These are phyloP conservation scores for Candida neerlandica DNA, from an alignment of 1,139 yeast genomes.

Conservation along the genomic window DNA sequence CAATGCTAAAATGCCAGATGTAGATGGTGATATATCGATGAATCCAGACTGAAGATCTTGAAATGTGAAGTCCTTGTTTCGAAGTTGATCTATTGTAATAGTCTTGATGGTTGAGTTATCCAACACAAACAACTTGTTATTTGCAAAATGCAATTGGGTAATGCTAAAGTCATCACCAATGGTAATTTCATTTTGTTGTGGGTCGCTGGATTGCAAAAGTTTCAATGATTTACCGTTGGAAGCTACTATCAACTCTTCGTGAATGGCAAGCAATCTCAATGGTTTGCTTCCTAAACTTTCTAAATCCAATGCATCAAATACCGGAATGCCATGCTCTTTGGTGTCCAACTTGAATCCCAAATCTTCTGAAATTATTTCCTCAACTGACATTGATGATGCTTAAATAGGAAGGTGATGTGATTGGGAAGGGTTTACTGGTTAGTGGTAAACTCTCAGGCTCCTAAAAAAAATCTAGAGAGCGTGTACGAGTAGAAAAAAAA, in stretches of 20 bases:
- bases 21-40: constrained; percentile 10
- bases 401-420: too few species aligned
- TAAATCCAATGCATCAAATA: constrained; percentile 33
- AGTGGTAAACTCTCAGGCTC: background rate
- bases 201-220: constrained; percentile 14
- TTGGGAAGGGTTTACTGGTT: too few species aligned
- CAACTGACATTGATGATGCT: constrained; percentile 16
- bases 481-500: too few species aligned
- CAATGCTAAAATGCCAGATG: constrained; percentile 9
- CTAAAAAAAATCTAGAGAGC: too few species aligned
- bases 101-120: constrained; percentile 15
- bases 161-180: constrained; percentile 15
- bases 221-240: constrained; percentile 30
- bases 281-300: constrained; percentile 18
- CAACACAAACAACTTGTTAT: constrained; percentile 25
- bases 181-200: constrained; percentile 6
- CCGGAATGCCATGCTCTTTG: constrained; percentile 27
- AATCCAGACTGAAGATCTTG: constrained; percentile 1
- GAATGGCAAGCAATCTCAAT: constrained; percentile 33
- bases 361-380: constrained; percentile 38
- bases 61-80: constrained; percentile 11
- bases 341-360: constrained; percentile 40
- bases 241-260: constrained; percentile 31
- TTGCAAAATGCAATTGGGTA: constrained; percentile 32
- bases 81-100: constrained; percentile 9